Evolutionary conservation across 176 grass and related monocot genomes (phyloP), one percentile per base, ranked within the genome.

Genomic region (Oryza nivara): DNA sequence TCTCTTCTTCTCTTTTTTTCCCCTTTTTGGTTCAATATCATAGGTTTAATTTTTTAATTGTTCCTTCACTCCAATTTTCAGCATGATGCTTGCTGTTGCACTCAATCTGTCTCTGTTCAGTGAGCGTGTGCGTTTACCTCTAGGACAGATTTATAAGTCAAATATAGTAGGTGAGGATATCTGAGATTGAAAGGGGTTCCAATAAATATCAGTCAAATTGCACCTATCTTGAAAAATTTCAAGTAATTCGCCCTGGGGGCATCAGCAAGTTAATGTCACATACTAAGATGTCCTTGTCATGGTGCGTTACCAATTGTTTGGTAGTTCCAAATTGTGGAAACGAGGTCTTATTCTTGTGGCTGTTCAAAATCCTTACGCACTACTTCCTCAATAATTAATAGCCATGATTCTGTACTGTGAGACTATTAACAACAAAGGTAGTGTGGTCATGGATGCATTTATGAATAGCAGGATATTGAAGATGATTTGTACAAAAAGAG

Each of bases 341-440:
- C 82, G 16, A 76, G 28, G 23, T 47, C 20, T 17, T 17, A 60
- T 82, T 36, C 47, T 54, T 15, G 14, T 65, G 46, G 34, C 45
- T 74, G 19, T 60, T 73, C n/a, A 35, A 77, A 77, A 65, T 76
- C 20, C 6, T 23, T 22, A 36, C 49, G 25, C 72, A 38, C 67
- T 85, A 44, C 70, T 89, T 86, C 82, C 83, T 86, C 20, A 60
- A 48, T 86, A 67, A 78, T 35, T 54, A 70, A 90, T 78, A 23
- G 76, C 74, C 49, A 25, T 63, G 19, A 7, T 26, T 20, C 28
- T 73, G 58, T 73, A 79, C 45, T 38, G 34, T 73, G 73, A 35
- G 19, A 41, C 60, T 68, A 72, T 67, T 73, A 77, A 81, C 46
- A 68, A 68, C 40, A 63, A 65, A 14, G 68, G n/a, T 26, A 46